Evolutionary conservation across 139 green algal genomes (phyloP).

Genomic region (Chlorella vulgaris): DNA sequence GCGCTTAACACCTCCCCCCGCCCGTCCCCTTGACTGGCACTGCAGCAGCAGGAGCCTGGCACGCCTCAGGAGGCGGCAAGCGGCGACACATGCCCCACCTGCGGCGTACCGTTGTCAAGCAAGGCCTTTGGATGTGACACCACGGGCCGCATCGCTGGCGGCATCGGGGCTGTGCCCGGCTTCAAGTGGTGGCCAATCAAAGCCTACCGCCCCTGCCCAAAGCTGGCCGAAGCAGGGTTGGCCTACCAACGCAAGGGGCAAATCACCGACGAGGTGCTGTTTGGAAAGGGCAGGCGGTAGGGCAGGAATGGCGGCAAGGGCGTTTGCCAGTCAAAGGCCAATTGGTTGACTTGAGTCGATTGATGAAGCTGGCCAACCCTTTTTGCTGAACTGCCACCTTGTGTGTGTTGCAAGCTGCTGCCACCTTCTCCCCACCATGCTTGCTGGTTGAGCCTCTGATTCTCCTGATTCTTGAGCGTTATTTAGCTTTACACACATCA

Average conservation of each 20-base stretch:
- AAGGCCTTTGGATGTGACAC: slow-evolving; percentile 66
- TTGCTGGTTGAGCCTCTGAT: too few relatives aligned
- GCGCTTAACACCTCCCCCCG: too few relatives aligned
- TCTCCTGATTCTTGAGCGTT: too few relatives aligned
- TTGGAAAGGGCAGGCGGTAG: slow-evolving; percentile 46
- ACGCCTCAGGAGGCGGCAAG: not conserved
- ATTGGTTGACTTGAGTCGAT: not conserved
- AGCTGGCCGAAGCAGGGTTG: slow-evolving; percentile 56
- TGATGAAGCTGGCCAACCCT: not conserved
- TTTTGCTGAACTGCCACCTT: not conserved
- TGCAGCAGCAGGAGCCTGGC: not conserved
- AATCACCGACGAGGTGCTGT: slow-evolving; percentile 81
- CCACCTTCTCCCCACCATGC: too few relatives aligned
- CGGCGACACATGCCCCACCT: slow-evolving; percentile 42
- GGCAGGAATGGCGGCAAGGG: not conserved
- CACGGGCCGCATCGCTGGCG: slow-evolving; percentile 72
- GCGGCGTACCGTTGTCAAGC: slow-evolving; percentile 39
- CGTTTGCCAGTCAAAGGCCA: too few relatives aligned
- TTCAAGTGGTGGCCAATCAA: slow-evolving; percentile 92
- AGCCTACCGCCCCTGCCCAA: slow-evolving; percentile 82
- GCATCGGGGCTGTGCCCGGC: slow-evolving; percentile 72
- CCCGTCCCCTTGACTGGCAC: not conserved
- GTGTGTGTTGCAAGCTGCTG: too few relatives aligned
- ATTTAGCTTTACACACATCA: too few relatives aligned
- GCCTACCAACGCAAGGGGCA: slow-evolving; percentile 85